These are phyloP conservation scores for Fusarium ramigenum DNA, from an alignment of 2,329 filamentous ascomycete species.

Conservation along the genomic window DNA sequence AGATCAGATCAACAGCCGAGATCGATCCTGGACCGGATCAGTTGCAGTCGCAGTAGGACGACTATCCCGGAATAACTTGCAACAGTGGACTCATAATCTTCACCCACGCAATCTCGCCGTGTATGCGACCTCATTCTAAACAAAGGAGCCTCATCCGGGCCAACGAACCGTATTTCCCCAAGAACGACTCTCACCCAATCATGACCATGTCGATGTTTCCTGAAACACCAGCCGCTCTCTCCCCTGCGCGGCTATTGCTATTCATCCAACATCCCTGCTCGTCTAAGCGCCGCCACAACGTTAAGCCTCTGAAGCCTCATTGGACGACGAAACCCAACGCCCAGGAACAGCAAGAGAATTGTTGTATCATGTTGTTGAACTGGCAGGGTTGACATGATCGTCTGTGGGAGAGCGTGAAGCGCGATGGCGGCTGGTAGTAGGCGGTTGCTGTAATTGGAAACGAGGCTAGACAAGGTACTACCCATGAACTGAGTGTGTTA, in stretches of 20 bases:
- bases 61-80: conserved; percentile 16
- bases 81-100: conserved; percentile 18
- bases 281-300: conserved; percentile 31
- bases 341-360: not conserved
- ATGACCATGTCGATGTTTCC: conserved; percentile 9
- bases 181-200: conserved; percentile 34
- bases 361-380: conserved; percentile 19
- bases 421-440: conserved; percentile 28
- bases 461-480: conserved; percentile 31
- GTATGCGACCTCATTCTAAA: conserved; percentile 41
- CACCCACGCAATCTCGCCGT: conserved; percentile 43
- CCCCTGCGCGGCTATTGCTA: conserved; percentile 33
- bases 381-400: conserved; percentile 1
- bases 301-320: conserved; percentile 11
- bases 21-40: conserved; percentile 13
- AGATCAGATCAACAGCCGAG: conserved; percentile 3
- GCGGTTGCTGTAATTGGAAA: conserved; percentile 43
- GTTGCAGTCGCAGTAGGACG: conserved; percentile 16
- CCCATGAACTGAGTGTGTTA: not conserved
- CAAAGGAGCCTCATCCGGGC: conserved; percentile 31
- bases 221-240: conserved; percentile 29
- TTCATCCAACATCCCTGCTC: conserved; percentile 22
- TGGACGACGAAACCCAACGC: conserved; percentile 9
- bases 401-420: conserved; percentile 20
- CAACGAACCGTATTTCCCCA: conserved; percentile 18